phyloP scores from a whole-genome alignment of 1,284 basidiomycete species.

The Melampsora allii-populina region DNA sequence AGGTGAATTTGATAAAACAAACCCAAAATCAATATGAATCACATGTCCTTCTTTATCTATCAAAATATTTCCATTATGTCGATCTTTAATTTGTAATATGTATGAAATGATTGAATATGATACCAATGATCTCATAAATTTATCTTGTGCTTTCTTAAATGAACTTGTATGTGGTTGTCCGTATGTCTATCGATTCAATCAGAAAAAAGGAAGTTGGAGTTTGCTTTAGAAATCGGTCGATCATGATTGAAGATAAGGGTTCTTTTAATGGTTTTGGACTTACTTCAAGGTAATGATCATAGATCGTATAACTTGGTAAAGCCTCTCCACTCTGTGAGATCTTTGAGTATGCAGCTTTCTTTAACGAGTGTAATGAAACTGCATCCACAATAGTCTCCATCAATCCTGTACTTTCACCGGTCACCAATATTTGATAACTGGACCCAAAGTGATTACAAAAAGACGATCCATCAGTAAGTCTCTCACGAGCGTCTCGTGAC shows the following conservation, averaged over 20 bases:
- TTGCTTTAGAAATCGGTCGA: neutral
- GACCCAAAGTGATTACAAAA: neutral
- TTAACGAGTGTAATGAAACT: conserved; percentile 97
- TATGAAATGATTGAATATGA: conserved; percentile 88
- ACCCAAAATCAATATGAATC: conserved; percentile 94
- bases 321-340: conserved; percentile 59
- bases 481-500: neutral
- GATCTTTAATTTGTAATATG: conserved; percentile 95
- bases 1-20: conserved; percentile 95
- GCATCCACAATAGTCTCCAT: conserved; percentile 89
- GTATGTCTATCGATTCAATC: conserved; percentile 63
- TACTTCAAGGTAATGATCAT: conserved; percentile 84
- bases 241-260: neutral
- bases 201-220: neutral
- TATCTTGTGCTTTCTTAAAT: conserved; percentile 75
- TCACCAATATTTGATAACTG: conserved; percentile 79
- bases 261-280: conserved; percentile 49
- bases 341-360: conserved; percentile 94
- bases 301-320: conserved; percentile 60
- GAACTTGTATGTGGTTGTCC: conserved; percentile 81
- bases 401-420: conserved; percentile 84
- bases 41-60: conserved; percentile 91
- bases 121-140: conserved; percentile 88
- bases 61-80: conserved; percentile 98
- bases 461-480: too few species aligned